Evolutionary conservation across 108 stramenopile species (phyloP).

Genomic region (Fistulifera pelliculosa): DNA sequence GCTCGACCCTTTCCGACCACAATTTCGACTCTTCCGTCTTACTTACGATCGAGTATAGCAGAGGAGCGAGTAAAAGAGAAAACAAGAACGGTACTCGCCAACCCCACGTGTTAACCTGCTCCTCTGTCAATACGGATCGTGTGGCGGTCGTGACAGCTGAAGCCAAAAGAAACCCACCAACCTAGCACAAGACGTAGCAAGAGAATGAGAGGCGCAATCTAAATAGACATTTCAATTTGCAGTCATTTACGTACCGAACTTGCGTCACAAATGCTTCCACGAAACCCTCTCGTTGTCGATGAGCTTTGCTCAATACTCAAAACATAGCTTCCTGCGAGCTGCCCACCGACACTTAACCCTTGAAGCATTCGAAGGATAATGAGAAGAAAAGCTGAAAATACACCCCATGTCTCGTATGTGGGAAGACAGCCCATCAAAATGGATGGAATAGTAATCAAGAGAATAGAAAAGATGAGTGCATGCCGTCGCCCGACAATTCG

Average conservation of each 20-base stretch:
- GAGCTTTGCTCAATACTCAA: slow-evolving; percentile 57
- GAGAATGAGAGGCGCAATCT: no score
- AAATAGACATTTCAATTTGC: not conserved
- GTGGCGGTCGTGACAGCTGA: slow-evolving; percentile 46
- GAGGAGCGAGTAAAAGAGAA: slow-evolving; percentile 45
- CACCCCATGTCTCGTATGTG: slow-evolving; percentile 57
- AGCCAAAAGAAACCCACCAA: slow-evolving; percentile 59
- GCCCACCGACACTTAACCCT: slow-evolving; percentile 81
- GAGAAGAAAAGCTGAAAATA: slow-evolving; percentile 44
- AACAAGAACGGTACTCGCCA: slow-evolving; percentile 73
- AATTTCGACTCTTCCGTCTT: slow-evolving; percentile 51
- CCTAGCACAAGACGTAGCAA: slow-evolving; percentile 12
- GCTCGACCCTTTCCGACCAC: slow-evolving; percentile 38
- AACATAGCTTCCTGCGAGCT: slow-evolving; percentile 66
- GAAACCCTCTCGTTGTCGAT: slow-evolving; percentile 39
- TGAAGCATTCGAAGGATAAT: slow-evolving; percentile 71
- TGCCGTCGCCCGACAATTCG: slow-evolving; percentile 56
- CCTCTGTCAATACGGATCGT: slow-evolving; percentile 41
- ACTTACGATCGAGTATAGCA: slow-evolving; percentile 38
- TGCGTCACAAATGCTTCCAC: slow-evolving; percentile 57
- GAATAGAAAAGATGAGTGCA: slow-evolving; percentile 56
- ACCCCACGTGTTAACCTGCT: slow-evolving; percentile 59
- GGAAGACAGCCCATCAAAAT: slow-evolving; percentile 83
- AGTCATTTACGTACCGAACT: slow-evolving; percentile 38
- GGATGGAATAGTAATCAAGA: slow-evolving; percentile 65